These are phyloP conservation scores for Microbotryomycetes sp. DNA, from an alignment of 1,284 basidiomycete genomes.

Conservation along the genomic window DNA sequence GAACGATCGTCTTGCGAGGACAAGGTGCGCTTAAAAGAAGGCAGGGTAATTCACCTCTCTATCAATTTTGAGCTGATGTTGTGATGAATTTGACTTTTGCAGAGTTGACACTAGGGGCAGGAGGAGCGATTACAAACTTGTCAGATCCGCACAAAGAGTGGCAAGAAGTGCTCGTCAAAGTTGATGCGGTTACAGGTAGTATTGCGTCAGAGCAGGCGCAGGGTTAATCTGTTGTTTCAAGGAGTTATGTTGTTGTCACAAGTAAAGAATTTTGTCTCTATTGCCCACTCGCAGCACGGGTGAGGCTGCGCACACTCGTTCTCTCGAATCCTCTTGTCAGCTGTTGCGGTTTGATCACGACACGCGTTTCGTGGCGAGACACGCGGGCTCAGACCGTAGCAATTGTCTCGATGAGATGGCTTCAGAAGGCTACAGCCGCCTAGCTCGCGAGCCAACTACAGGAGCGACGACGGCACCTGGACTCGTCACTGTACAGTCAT, in stretches of 20 bases:
- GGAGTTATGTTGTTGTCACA: too few species aligned
- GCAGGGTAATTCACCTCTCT: background rate
- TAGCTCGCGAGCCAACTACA: too few species aligned
- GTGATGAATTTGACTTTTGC: background rate
- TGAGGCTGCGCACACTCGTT: too few species aligned
- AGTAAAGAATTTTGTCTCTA: too few species aligned
- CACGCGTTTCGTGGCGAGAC: background rate
- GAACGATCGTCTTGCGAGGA: slow-evolving; percentile 52
- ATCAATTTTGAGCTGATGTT: background rate
- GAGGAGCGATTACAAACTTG: slow-evolving; percentile 90
- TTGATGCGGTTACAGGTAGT: slow-evolving; percentile 45
- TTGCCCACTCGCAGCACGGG: too few species aligned
- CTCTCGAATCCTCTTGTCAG: too few species aligned
- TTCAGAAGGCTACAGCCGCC: background rate
- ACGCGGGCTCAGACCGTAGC: background rate
- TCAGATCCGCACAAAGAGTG: slow-evolving; percentile 82
- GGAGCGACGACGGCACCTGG: too few species aligned
- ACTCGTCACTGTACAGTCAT: background rate
- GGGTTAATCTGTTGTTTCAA: too few species aligned
- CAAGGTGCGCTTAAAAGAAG: slow-evolving; percentile 35
- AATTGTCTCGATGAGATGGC: too few species aligned
- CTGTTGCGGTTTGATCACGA: too few species aligned
- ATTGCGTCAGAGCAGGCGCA: too few species aligned
- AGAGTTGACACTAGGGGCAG: slow-evolving; percentile 62
- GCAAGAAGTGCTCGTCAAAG: slow-evolving; percentile 87